Base-by-base conservation (phyloP, 23 red algal species). In the Cyanidiococcus yangmingshanensis region DNA sequence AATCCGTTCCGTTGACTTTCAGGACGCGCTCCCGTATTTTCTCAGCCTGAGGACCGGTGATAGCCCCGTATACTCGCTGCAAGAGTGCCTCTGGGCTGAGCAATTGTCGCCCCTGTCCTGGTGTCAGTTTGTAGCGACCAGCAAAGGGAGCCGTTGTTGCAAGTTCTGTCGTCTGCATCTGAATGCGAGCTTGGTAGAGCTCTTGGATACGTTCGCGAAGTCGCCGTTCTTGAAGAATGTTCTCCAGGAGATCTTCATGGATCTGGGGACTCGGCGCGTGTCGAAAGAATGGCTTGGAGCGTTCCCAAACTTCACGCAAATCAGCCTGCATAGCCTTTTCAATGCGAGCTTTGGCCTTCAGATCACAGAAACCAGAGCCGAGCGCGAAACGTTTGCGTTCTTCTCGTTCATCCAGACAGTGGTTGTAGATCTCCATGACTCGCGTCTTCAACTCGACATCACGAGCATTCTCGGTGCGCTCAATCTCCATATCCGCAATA, bases 381-480 rank as follows among this genome's bases (percentile, higher is more conserved):
- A 89, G 41, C 34, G 90, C 88, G 82, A 97, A 91, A 40, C 88
- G 82, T 39, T 90, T 90, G 12, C 93, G 84, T 67, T 80, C 68
- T 16, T 63, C 76, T 41, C 93, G 83, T 67, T 90, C 93, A 76
- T 90, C 80, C 37, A 97, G 45, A 27, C 90, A 88, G 31, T 75
- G 39, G 38, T 75, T 79, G 74, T 97, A 97, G 59, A 97, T 90
- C 79, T 97, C 88, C n/a, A 97, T 75, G 41, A 97, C 85, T 18
- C 87, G 76, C 0, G 80, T 67, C 57, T 97, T 97, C 27, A 97
- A 37, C 33, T 97, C 93, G n/a, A 41, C 71, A 17, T 97, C 93
- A 25, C 76, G 39, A 34, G 78, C 77, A 25, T 58, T 31, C 34
- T 97, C 93, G 38, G 90, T 84, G 2, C 82, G 82, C 45, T 78